These are phyloP conservation scores for Eleusine indica DNA, from an alignment of 176 grass and related monocot genomes.

Conservation along the genomic window DNA sequence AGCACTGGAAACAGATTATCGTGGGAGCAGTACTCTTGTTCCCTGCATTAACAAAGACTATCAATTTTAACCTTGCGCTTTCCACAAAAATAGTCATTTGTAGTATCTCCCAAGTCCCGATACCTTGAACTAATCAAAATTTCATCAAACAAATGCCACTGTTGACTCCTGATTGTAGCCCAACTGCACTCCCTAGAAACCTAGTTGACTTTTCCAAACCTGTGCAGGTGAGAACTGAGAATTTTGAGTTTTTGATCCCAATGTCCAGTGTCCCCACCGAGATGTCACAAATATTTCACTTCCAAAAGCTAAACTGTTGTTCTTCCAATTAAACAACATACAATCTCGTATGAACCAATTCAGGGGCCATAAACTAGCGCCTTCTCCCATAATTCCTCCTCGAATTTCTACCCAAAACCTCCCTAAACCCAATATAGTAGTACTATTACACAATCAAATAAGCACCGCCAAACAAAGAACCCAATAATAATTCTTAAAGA, in stretches of 20 bases:
- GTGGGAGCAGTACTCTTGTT: not conserved
- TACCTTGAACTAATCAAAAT: not conserved
- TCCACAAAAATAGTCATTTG: not conserved
- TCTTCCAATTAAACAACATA: not conserved
- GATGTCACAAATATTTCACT: not conserved
- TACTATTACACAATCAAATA: not conserved
- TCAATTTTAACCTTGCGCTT: not conserved
- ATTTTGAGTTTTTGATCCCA: constrained; percentile 4
- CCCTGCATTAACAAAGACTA: not conserved
- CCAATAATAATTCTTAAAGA: not conserved
- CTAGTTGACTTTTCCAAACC: not conserved
- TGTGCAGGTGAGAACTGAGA: not conserved
- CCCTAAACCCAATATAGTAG: constrained; percentile 8
- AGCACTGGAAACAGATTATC: not conserved
- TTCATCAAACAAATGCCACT: not conserved
- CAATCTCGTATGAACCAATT: not conserved
- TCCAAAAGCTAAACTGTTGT: not conserved
- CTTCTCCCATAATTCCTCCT: not conserved
- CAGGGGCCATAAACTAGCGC: not conserved
- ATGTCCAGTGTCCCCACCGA: constrained; percentile 26
- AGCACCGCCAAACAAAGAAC: not conserved
- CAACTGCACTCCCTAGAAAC: not conserved
- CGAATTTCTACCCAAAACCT: not conserved
- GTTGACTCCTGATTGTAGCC: not conserved
- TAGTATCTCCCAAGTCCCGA: not conserved